These are phyloP conservation scores for Fusarium pseudograminearum DNA, from an alignment of 2,329 filamentous ascomycete species.

Conservation along the genomic window DNA sequence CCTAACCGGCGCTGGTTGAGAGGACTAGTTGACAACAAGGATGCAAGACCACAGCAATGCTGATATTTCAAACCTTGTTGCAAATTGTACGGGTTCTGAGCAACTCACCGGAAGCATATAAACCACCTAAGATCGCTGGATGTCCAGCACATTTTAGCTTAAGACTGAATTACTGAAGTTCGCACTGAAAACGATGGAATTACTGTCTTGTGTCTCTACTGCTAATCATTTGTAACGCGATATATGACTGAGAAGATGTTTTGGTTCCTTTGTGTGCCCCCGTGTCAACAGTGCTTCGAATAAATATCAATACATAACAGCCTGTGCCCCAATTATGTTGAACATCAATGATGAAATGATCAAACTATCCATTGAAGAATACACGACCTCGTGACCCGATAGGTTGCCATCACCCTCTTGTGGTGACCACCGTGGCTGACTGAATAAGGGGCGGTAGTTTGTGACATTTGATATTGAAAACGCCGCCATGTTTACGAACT, in stretches of 20 bases:
- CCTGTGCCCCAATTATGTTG: neutral
- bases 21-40: neutral
- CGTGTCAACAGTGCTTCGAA: neutral
- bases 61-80: neutral
- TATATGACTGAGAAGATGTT: neutral
- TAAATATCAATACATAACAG: neutral
- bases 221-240: neutral
- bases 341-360: no score
- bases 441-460: neutral
- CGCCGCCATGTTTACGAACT: neutral
- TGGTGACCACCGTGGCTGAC: neutral
- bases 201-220: neutral
- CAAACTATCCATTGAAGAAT: neutral
- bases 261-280: neutral
- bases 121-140: slow-evolving; percentile 4
- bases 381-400: no score
- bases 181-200: neutral
- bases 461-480: neutral
- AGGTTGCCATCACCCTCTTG: neutral
- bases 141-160: slow-evolving; percentile 17
- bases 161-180: slow-evolving; percentile 21
- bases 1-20: neutral
- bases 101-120: slow-evolving; percentile 11
- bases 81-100: slow-evolving; percentile 2
- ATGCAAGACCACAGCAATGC: neutral